Evolutionary conservation across 164 flowering plant species (phyloP).

Genomic region (Vitis vinifera): ASM3070453v1 NC_081819.1:22981501-22982000

Average conservation of each 20-base stretch:
- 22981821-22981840: slow-evolving; percentile 49
- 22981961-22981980: slow-evolving; percentile 59
- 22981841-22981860: slow-evolving; percentile 26
- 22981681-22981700: slow-evolving; percentile 60
- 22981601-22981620: slow-evolving; percentile 68
- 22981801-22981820: slow-evolving; percentile 20
- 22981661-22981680: slow-evolving; percentile 52
- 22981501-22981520: slow-evolving; percentile 28
- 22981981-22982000: slow-evolving; percentile 32
- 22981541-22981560: slow-evolving; percentile 50
- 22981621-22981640: slow-evolving; percentile 39
- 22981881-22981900: slow-evolving; percentile 38
- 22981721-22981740: no score
- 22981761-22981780: slow-evolving; percentile 84
- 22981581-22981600: slow-evolving; percentile 63
- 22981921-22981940: slow-evolving; percentile 45
- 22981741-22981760: no score
- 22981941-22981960: slow-evolving; percentile 44
- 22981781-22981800: slow-evolving; percentile 58
- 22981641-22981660: slow-evolving; percentile 42
- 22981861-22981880: slow-evolving; percentile 2
- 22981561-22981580: slow-evolving; percentile 29
- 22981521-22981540: slow-evolving; percentile 15
- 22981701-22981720: not conserved
- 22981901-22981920: slow-evolving; percentile 52